These are phyloP conservation scores for Carex scoparia DNA, from an alignment of 176 grass and related monocot species.

Conservation along the genomic window DNA sequence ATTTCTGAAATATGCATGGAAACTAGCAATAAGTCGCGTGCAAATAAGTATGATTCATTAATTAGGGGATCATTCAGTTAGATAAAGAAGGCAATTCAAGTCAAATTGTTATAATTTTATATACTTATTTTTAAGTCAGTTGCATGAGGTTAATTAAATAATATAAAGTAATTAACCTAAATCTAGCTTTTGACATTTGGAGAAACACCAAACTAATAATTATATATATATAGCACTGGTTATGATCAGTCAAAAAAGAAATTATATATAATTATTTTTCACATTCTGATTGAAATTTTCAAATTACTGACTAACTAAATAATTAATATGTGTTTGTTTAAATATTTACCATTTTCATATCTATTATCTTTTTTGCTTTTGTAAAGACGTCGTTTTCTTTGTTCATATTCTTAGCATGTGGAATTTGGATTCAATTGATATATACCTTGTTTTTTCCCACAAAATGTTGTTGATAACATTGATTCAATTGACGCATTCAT, in stretches of 20 bases:
- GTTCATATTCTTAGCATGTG: not conserved
- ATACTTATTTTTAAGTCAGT: not conserved
- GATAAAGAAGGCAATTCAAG: not conserved
- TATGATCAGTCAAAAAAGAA: not conserved
- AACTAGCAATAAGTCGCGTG: not conserved
- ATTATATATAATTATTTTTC: not conserved
- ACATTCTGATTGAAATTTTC: not conserved
- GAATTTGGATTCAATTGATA: not conserved
- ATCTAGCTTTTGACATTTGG: not conserved
- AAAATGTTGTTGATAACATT: not conserved
- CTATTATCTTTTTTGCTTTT: not conserved
- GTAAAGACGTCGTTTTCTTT: not conserved
- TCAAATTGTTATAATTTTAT: not conserved
- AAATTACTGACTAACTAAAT: not conserved
- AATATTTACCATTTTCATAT: not conserved
- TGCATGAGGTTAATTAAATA: not conserved
- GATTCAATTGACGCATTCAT: not conserved
- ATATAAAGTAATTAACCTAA: not conserved
- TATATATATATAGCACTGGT: not conserved
- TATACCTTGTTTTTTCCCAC: not conserved
- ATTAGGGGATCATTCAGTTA: not conserved
- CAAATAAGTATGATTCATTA: not conserved
- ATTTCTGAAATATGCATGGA: too few species aligned
- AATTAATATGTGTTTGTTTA: not conserved
- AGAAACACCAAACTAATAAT: not conserved